Conservation (phyloP, 2,329 filamentous ascomycete genomes). For the Chaetomiaceae sp. region DNA sequence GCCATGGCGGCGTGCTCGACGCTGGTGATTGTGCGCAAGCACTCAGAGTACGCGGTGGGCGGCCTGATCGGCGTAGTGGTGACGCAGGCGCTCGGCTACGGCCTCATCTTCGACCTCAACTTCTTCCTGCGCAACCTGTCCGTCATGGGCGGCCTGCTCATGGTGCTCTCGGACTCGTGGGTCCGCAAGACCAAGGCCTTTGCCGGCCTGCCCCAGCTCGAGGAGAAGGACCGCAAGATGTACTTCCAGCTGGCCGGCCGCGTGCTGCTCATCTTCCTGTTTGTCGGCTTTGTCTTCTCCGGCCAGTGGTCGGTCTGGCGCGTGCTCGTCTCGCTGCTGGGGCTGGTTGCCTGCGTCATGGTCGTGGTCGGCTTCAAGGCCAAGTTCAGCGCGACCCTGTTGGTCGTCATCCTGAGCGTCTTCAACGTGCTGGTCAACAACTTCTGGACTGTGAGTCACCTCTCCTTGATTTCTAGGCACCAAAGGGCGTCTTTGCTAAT, state of each 20-base stretch:
- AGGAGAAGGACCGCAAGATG: constrained; percentile 99
- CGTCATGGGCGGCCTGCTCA: constrained; percentile 92
- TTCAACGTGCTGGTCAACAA: constrained; percentile 99
- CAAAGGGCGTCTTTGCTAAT: too few relatives aligned
- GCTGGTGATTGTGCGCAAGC: constrained; percentile 84
- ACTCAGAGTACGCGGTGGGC: constrained; percentile 86
- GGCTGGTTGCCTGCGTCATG: constrained; percentile 92
- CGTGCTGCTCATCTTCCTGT: constrained; percentile 94
- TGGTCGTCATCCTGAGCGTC: constrained; percentile 89
- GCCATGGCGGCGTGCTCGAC: constrained; percentile 77
- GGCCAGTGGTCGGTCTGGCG: constrained; percentile 89
- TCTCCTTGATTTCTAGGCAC: neutral
- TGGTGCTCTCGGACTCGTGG: constrained; percentile 98
- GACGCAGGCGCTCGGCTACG: constrained; percentile 91
- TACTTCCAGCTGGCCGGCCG: constrained; percentile 98
- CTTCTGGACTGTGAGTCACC: constrained; percentile 87
- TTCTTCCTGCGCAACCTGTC: constrained; percentile 99
- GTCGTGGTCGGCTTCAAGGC: constrained; percentile 99
- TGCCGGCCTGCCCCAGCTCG: constrained; percentile 84
- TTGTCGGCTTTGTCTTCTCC: constrained; percentile 92
- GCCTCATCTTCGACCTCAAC: constrained; percentile 97
- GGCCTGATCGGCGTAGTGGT: constrained; percentile 89
- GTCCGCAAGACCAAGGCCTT: constrained; percentile 96
- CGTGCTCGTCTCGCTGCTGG: constrained; percentile 75
- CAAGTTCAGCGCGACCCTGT: constrained; percentile 93